Percentiles rank a stretch among this genome's conserved stretches.
Evolutionary conservation across 371 early-diverging fungal species (phyloP).

Genomic region (Mortierella sp.): DNA sequence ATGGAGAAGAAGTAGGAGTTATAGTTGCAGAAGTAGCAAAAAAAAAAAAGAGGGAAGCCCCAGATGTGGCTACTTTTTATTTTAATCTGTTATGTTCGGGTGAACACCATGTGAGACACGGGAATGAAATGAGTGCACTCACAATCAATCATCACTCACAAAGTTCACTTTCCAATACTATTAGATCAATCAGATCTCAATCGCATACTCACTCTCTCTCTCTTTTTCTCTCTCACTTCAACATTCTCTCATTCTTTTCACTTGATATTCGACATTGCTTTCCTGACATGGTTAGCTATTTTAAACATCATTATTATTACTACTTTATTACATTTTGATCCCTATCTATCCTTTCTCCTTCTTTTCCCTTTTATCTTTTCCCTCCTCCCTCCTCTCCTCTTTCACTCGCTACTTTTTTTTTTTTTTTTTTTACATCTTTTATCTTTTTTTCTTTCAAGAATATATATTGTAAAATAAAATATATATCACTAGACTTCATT

Average conservation of each 20-base stretch:
- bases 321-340: neutral
- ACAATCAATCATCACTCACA: neutral
- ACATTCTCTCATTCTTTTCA: neutral
- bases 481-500: too few species aligned
- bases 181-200: too few species aligned
- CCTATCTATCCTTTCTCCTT: neutral
- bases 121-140: neutral
- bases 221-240: neutral
- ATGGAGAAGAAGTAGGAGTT: neutral
- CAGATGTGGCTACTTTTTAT: too few species aligned
- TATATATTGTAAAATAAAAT: too few species aligned
- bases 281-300: neutral
- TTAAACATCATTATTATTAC: neutral
- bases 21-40: too few species aligned
- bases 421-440: neutral
- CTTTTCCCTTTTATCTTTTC: neutral
- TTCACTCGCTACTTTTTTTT: neutral
- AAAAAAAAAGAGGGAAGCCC: neutral
- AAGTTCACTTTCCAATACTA: neutral
- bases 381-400: neutral
- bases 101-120: neutral
- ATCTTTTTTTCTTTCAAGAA: neutral
- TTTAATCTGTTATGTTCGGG: neutral
- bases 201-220: neutral
- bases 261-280: neutral